phyloP scores from a whole-genome alignment of 306 rosid genomes.

The Purshia tridentata region DNA sequence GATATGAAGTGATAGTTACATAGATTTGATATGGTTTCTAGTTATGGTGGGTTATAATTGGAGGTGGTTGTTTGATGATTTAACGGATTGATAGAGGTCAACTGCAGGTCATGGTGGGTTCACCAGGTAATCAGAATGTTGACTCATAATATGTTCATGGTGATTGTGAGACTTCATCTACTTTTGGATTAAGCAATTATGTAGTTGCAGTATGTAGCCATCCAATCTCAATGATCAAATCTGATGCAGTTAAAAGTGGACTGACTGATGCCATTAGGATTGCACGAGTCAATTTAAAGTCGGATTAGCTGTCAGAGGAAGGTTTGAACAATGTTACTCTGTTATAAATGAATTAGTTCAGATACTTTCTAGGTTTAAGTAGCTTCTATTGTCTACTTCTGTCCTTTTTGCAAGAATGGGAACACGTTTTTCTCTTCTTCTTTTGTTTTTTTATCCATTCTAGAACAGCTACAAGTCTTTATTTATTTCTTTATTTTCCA shows the following conservation, averaged over 20 bases:
- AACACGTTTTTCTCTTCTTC: neutral
- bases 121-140: neutral
- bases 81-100: neutral
- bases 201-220: neutral
- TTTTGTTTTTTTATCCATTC: neutral
- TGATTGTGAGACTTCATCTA: neutral
- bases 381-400: neutral
- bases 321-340: neutral
- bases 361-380: constrained; percentile 1
- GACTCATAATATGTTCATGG: neutral
- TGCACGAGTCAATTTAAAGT: neutral
- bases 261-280: neutral
- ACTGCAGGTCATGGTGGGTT: neutral
- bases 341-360: neutral
- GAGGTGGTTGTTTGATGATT: neutral
- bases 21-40: neutral
- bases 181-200: neutral
- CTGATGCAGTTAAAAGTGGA: neutral
- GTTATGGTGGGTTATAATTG: neutral
- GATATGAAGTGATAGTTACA: neutral
- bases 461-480: neutral
- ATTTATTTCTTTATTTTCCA: neutral
- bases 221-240: neutral
- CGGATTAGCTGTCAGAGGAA: neutral
- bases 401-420: neutral